phyloP scores from a whole-genome alignment of 306 rosid genomes.

The Dryas drummondii region DNA sequence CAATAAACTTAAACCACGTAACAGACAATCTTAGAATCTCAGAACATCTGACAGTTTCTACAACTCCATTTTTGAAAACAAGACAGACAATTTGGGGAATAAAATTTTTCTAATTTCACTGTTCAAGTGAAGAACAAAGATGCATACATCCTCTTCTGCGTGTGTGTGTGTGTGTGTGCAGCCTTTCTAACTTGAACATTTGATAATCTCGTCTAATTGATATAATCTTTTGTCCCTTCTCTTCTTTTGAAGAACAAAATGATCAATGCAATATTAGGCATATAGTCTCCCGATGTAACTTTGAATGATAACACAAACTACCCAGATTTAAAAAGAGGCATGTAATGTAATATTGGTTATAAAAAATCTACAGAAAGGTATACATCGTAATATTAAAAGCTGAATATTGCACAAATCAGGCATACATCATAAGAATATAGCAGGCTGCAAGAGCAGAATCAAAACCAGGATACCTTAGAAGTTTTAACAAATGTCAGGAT shows the following conservation, averaged over 20 bases:
- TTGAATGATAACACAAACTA: neutral
- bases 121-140: neutral
- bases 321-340: neutral
- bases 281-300: neutral
- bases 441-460: neutral
- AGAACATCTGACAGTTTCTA: neutral
- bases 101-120: neutral
- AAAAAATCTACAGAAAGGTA: neutral
- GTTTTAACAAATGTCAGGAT: neutral
- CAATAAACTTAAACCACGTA: conserved; percentile 8
- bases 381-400: neutral
- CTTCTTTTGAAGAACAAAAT: neutral
- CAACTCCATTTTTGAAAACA: neutral
- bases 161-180: neutral
- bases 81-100: neutral
- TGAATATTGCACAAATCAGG: neutral
- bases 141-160: neutral
- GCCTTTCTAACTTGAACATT: neutral
- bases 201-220: neutral
- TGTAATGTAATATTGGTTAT: neutral
- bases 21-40: neutral
- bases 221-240: neutral
- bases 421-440: neutral
- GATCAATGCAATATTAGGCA: neutral
- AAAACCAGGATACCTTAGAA: neutral